Evolutionary conservation across 2,329 filamentous ascomycete species (phyloP), one percentile per base, ranked within the genome.

Genomic region (Arthrinium phaeospermum): DNA sequence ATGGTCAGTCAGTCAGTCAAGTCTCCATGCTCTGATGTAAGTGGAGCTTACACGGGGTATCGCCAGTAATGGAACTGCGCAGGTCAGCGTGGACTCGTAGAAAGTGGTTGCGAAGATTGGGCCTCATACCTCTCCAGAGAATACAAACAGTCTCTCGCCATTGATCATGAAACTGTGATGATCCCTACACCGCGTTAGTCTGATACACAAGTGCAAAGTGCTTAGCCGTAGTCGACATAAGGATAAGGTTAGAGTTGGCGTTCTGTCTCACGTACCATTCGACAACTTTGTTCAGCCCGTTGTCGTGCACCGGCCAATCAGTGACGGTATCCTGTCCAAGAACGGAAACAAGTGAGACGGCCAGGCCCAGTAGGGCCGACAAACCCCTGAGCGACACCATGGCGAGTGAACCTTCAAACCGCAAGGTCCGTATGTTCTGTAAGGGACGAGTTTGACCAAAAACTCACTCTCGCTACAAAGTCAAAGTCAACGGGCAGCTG

Each of bases 11-110:
- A 64, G 67, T 71, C 27, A 69, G 71, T 44, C 34, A 45, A 34
- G 27, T 14, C 30, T 13, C 3, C 30, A 10, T 37, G 24, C n/a
- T 34, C 0, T 0, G 30, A 14, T 51, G 19, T 3, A 2, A 6
- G 14, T 5, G 7, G 1, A 13, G 71, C 81, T 61, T 77, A 83
- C 82, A 85, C 83, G 10, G 83, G 83, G n/a, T 81, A 79, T 71
- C 83, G 77, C 81, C 82, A 85, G 47, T 83, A 83, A 67, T 85
- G 83, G 41, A 84, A 84, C 80, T 83, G 37, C 53, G n/a, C 41
- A 34, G 22, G 8, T 69, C 24, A 72, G 49, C 24, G 19, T 19
- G 53, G 12, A 34, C 2, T 24, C n/a, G 5, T 1, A 10, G 37
- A 19, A 30, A 27, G 3, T n/a, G n/a, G 34, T 47, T 30, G 46